Evolutionary conservation across 2,329 filamentous ascomycete species (phyloP), one percentile per base, ranked within the genome.

Genomic region (Diaporthe citri): DNA sequence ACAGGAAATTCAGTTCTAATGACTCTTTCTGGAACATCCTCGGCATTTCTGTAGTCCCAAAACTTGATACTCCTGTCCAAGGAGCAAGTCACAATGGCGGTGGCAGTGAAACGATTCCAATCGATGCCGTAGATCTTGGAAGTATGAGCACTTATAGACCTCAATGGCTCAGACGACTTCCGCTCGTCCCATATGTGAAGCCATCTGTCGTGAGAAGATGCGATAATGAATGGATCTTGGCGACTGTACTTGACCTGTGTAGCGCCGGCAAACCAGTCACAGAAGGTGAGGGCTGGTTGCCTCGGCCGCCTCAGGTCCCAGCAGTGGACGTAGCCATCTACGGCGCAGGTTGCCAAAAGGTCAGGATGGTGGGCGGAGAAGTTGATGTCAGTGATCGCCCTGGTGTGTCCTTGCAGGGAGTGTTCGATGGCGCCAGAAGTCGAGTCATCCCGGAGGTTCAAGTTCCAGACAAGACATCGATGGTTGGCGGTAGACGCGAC

Each of bases 121-220:
- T 98, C 96, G 46, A 98, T 88, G 39, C 96, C 96, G 81, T 98
- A 98, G 75, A 98, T 98, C 84, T 98, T 98, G 51, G 95, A 98
- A 43, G 91, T 91, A 80, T 98, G 96, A 0, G 96, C 96, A 80
- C 93, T 92, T 77, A 98, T 97, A 22, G 95, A 96, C 76, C 92
- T 92, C 57, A 98, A 85, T 7, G 96, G 95, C 75, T 91, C 89
- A 4, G 93, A 93, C 0, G 95, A 91, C 80, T 93, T 94, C 66
- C 96, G 90, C 80, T 94, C 92, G 83, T 98, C 96, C 96, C 96
- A 98, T 70, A 98, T 95, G 76, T 95, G 93, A 57, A 98, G 87
- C 85, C 92, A 95, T 66, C 93, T 92, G 83, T 98, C 95, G 84
- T 98, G 96, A 15, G 96, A 95, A 41, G 96, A 98, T 28, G 96